phyloP scores from a whole-genome alignment of 163 green algal genomes.

The Chloroidium sp. region DNA sequence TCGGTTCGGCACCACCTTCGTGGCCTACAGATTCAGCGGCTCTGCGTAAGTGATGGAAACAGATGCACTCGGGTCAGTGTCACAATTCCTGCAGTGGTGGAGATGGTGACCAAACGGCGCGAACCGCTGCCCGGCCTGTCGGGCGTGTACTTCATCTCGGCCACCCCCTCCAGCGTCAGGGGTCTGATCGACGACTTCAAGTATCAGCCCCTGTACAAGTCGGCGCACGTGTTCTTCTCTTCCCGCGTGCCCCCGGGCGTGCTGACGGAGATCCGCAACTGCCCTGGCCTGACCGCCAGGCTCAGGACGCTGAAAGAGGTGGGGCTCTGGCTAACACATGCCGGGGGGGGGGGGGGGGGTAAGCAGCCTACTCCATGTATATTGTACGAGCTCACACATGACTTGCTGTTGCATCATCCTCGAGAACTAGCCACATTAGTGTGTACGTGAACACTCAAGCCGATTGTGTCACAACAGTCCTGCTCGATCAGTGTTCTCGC shows the following conservation, averaged over 20 bases:
- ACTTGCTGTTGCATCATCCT: too few species aligned
- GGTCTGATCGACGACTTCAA: conserved; percentile 69
- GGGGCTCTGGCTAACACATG: not conserved
- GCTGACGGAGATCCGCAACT: conserved; percentile 59
- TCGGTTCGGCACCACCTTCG: too few species aligned
- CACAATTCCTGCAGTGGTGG: conserved; percentile 46
- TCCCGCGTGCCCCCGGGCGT: conserved; percentile 39
- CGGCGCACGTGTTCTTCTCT: conserved; percentile 88
- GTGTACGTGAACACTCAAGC: too few species aligned
- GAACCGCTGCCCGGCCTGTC: conserved; percentile 68
- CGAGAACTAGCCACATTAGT: too few species aligned
- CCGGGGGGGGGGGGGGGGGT: too few species aligned
- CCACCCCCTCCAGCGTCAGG: conserved; percentile 50
- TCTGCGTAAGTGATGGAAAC: too few species aligned
- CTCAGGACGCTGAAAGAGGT: conserved; percentile 75
- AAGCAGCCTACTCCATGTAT: too few species aligned
- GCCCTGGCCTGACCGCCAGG: conserved; percentile 30
- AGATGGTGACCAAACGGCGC: conserved; percentile 62
- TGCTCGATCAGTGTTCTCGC: too few species aligned
- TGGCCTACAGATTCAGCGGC: too few species aligned
- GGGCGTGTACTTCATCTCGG: conserved; percentile 93
- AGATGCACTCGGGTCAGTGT: too few species aligned
- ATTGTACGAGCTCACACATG: too few species aligned
- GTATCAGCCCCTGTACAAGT: conserved; percentile 50
- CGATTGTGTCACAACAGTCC: too few species aligned